Evolutionary conservation across 2,329 filamentous ascomycete genomes (phyloP).

Genomic region (Pseudocercospora musae): DNA sequence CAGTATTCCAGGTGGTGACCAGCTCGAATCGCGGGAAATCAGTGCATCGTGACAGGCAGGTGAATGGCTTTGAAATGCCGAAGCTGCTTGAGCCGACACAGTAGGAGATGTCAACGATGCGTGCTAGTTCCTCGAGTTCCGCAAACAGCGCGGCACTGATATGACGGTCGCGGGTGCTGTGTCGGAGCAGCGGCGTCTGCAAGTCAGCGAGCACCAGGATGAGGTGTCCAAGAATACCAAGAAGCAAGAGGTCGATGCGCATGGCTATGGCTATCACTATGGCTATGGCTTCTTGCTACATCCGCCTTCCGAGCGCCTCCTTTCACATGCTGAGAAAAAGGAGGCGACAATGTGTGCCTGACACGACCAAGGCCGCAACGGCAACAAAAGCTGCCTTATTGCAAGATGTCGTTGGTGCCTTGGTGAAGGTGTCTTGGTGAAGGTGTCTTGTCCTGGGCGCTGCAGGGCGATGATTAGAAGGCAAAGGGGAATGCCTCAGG

Average conservation of each 20-base stretch:
- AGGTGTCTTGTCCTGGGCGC: no score
- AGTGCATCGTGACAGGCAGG: constrained; percentile 76
- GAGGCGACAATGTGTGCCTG: neutral
- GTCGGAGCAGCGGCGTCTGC: constrained; percentile 35
- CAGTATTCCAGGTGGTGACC: constrained; percentile 85
- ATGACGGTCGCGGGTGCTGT: constrained; percentile 33
- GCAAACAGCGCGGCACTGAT: constrained; percentile 67
- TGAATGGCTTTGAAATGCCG: constrained; percentile 78
- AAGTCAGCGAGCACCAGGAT: constrained; percentile 22
- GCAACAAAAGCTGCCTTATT: no score
- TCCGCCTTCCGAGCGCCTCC: neutral
- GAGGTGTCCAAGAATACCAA: constrained; percentile 24
- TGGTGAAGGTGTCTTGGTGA: no score
- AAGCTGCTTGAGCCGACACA: constrained; percentile 84
- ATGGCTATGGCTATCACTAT: no score
- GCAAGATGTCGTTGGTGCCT: neutral
- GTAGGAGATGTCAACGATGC: constrained; percentile 90
- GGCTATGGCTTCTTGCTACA: constrained; percentile 1
- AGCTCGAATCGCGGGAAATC: constrained; percentile 81
- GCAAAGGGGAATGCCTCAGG: neutral
- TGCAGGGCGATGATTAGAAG: neutral
- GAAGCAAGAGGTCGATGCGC: neutral
- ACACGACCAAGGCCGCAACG: no score
- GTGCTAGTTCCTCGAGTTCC: constrained; percentile 81
- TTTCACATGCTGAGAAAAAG: neutral